phyloP scores from a whole-genome alignment of 257 asterid species.

The Solanum verrucosum region DNA sequence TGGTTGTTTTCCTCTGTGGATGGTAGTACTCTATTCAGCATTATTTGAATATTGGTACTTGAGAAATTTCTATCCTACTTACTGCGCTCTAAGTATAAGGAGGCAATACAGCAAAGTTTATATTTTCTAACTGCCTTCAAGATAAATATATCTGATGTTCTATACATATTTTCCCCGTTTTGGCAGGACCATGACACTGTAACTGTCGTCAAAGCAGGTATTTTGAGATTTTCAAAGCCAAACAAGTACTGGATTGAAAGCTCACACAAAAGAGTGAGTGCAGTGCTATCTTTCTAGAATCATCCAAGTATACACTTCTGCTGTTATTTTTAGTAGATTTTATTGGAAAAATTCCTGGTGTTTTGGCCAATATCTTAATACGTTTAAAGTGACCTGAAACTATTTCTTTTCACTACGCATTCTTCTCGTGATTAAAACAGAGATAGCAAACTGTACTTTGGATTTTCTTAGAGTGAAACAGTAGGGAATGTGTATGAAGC shows the following conservation, averaged over 20 bases:
- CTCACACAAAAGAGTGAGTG: constrained; percentile 80
- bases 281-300: not conserved
- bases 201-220: constrained; percentile 70
- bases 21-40: not conserved
- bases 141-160: not conserved
- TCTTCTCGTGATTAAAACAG: not conserved
- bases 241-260: constrained; percentile 93
- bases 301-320: not conserved
- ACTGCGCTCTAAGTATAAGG: not conserved
- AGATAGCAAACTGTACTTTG: not conserved
- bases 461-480: not conserved
- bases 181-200: constrained; percentile 66
- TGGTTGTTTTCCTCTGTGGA: not conserved
- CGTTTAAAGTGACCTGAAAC: not conserved
- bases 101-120: not conserved
- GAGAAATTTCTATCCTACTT: not conserved
- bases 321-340: not conserved
- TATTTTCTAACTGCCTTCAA: not conserved
- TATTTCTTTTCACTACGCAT: not conserved
- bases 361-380: not conserved
- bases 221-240: constrained; percentile 64
- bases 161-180: not conserved
- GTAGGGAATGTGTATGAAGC: not conserved
- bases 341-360: not conserved
- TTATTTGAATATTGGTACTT: not conserved